Evolutionary conservation across 208 protist species (phyloP), one percentile per base, ranked within the genome.

Genomic region (Phytomonas sp.): DNA sequence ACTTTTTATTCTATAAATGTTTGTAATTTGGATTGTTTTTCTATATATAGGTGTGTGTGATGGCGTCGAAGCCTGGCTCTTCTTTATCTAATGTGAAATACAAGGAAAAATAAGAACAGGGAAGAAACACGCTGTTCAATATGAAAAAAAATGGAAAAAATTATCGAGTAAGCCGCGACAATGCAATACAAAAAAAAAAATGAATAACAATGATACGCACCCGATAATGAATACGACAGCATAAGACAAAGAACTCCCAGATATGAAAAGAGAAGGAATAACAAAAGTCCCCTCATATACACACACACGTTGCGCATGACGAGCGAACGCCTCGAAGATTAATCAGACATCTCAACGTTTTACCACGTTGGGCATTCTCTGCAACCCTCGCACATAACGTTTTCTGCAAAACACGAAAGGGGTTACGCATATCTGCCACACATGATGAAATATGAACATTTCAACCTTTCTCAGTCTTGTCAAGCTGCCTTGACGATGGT

Each of bases 41-140:
- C 0, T 32, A 29, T 15, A 28, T 70, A 40, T 51, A 0, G n/a
- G 68, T 60, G 33, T 66, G 60, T 60, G n/a, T 32, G n/a, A 68
- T 36, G 36, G 60, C 20, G 20, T 62, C 40, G 40, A 51, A 34
- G 26, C 7, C 40, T 20, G 15, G 13, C 4, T 53, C 56, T 62
- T 63, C 62, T 29, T 53, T 64, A 31, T 46, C 62, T 28, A 60
- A n/a, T 60, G 23, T 46, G 62, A 65, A 67, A 46, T 11, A 36
- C 0, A 67, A 51, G 7, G 60, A 33, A 66, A 73, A 70, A 72
- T 60, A 76, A 59, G 30, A 64, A 65, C 46, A 40, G 13, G 37
- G 29, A 8, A 34, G 30, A 46, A 51, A 23, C n/a, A n/a, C n/a
- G 33, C 33, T 34, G 33, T 34, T 34, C 6, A 34, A 34, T 34